Evolutionary conservation across 2,329 filamentous ascomycete species (phyloP), one percentile per base, ranked within the genome.

Genomic region (Trichophaea hybrida): DNA sequence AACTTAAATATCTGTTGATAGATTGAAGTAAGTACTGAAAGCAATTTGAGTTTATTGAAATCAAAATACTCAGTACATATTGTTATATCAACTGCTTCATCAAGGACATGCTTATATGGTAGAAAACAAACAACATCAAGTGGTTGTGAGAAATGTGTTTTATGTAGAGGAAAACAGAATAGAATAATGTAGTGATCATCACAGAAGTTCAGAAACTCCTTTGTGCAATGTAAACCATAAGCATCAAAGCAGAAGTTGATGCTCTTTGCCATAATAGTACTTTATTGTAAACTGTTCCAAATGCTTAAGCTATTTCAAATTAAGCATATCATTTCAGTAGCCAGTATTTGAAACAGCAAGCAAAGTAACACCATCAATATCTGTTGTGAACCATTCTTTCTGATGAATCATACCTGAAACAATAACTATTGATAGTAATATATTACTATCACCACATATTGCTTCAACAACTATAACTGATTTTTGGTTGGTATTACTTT

Each of bases 91-190:
- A 66, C 46, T 6, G 59, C 64, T 44, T 59, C 44, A 1, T 32
- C n/a, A 55, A 64, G 61, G 33, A 49, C 64, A 49, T 66, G 61
- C 52, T 66, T 66, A 54, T 62, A 63, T 8, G 59, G 64, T 48
- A 64, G 59, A 52, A 67, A 66, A 4, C 63, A 34, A 33, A 44
- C 59, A 7, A 67, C 62, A 58, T 59, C 57, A 12, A 59, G 40
- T 12, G 50, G 50, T 37, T 53, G 50, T 5, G 34, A 17, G 7
- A 53, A 4, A 53, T 53, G 50, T 32, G 2, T 33, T 33, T n/a
- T n/a, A n/a, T n/a, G n/a, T n/a, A n/a, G n/a, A n/a, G n/a, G n/a
- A n/a, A n/a, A n/a, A n/a, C n/a, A n/a, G n/a, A n/a, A n/a, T n/a
- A n/a, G n/a, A n/a, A n/a, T n/a, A n/a, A n/a, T n/a, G n/a, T n/a